Base-by-base conservation (phyloP, 2,329 filamentous ascomycete species). In the Epichloe sp. region DNA sequence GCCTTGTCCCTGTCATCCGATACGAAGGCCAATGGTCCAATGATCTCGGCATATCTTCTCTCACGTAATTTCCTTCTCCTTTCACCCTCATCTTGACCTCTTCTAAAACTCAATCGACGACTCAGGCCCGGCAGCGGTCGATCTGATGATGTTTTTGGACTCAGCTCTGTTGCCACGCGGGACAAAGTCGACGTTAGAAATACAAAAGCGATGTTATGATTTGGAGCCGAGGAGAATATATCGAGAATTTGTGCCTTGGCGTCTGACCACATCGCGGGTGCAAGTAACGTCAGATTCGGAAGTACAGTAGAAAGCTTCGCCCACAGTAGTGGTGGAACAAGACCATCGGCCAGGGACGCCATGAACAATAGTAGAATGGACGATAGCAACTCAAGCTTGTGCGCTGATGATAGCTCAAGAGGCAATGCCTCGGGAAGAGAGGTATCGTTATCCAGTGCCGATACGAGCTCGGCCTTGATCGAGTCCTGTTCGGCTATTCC, bases 161-260 rank as follows among this genome's bases (percentile, higher is more conserved):
- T 65, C 5, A 81, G 64, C 50, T 81, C 78, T 0, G 68, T 63
- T 2, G 73, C 69, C 1, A 79, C 68, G 4, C 74, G 71, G 2
- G 73, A 68, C 1, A 96, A 74, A 67, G 89, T 90, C 8, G 86
- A 82, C 0, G 85, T 88, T 15, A 96, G 71, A 56, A 96, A 89
- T 2, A 95, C 86, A 61, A 96, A 95, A 0, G 86, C 85, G 51
- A 95, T 90, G 62, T 88, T 93, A 67, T 95, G 85, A 47, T 84
- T 83, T 0, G 88, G 86, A 0, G 80, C 76, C 2, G 77, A 72
- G 0, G 84, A 78, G 2, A 96, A 75, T 2, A 84, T 76, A 57
- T 96, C 90, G 5, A 95, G 78, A 2, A 93, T 65, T 3, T 68
- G 62, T 0, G 66, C 67, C 61, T 77, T 79, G 57, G 72, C 68